Base-by-base conservation (phyloP, 2,329 filamentous ascomycete species). In the Neurospora sp. region DNA sequence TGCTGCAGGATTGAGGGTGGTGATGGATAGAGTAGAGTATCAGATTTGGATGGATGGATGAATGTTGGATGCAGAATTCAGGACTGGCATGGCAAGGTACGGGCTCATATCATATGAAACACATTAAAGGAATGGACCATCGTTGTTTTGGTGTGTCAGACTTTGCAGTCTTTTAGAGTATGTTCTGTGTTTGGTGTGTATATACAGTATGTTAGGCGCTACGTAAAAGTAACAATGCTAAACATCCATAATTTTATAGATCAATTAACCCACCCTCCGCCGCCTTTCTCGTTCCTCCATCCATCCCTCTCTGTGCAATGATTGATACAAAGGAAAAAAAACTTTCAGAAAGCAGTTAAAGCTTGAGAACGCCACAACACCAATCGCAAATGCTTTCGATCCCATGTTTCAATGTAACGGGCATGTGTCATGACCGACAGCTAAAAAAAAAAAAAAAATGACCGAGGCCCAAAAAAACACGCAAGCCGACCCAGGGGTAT, bases 1-100 rank as follows among this genome's bases (percentile, higher is more conserved):
- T 96, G 75, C 81, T 88, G 67, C 89, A 93, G 74, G 84, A 68
- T 5, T 62, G 13, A 33, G 6, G 52, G 23, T 4, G 13, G 23
- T n/a, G 15, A n/a, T 62, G 15, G 8, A 52, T 52, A 52, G 43
- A 19, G 3, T 19, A 52, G 1, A n/a, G 3, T 46, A 11, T 46
- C 42, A 4, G 8, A 23, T 9, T 5, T 36, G 28, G 11, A 33
- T 11, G 3, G 3, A 17, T 43, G 42, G n/a, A 19, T 46, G n/a
- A 11, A 19, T 23, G 17, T 19, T 43, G n/a, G 4, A 15, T 52
- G 19, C 19, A 52, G 19, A 15, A 13, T 3, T 28, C 13, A 2
- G 6, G 28, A 28, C 10, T 52, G 23, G 19, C n/a, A 13, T 52
- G 19, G n/a, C 42, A 11, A 46, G 42, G 4, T 11, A 19, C 10